Evolutionary conservation across 2,329 filamentous ascomycete genomes (phyloP).

Genomic region (Talaromyces sp.): DNA sequence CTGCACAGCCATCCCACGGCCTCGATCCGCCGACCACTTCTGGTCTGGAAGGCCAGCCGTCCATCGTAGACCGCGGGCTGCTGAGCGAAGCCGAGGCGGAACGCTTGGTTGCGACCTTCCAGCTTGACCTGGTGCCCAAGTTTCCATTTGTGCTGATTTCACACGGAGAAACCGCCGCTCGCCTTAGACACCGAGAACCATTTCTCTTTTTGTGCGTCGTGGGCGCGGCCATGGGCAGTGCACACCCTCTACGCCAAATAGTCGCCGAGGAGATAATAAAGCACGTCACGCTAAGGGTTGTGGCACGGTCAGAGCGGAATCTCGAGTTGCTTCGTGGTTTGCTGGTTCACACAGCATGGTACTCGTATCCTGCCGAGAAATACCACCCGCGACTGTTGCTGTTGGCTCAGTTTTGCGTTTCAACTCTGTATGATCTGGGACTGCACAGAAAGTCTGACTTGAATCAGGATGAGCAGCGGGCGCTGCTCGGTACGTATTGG

Average conservation of each 20-base stretch:
- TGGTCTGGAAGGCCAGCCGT: slow-evolving; percentile 16
- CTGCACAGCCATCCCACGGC: slow-evolving; percentile 18
- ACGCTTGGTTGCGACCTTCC: slow-evolving; percentile 14
- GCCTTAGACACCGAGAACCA: slow-evolving; percentile 12
- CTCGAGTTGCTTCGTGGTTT: slow-evolving; percentile 20
- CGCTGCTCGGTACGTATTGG: slow-evolving; percentile 19
- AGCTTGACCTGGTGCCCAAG: slow-evolving; percentile 14
- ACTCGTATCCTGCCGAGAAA: slow-evolving; percentile 19
- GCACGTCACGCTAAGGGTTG: slow-evolving; percentile 16
- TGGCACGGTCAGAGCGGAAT: slow-evolving; percentile 19
- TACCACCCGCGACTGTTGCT: slow-evolving; percentile 19
- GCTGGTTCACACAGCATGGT: slow-evolving; percentile 19
- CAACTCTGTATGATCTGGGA: slow-evolving; percentile 17
- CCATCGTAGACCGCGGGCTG: slow-evolving; percentile 19
- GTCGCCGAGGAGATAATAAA: slow-evolving; percentile 20
- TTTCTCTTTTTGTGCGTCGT: slow-evolving; percentile 19
- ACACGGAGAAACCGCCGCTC: slow-evolving; percentile 13
- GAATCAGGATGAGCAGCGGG: slow-evolving; percentile 16
- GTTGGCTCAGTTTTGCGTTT: slow-evolving; percentile 18
- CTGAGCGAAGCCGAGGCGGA: slow-evolving; percentile 18
- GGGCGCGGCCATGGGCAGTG: slow-evolving; percentile 16
- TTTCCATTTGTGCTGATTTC: slow-evolving; percentile 18
- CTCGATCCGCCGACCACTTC: slow-evolving; percentile 14
- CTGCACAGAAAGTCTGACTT: slow-evolving; percentile 15
- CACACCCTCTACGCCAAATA: slow-evolving; percentile 15